Conservation (phyloP, 2,329 filamentous ascomycete species). For the Tolypocladium album region DNA sequence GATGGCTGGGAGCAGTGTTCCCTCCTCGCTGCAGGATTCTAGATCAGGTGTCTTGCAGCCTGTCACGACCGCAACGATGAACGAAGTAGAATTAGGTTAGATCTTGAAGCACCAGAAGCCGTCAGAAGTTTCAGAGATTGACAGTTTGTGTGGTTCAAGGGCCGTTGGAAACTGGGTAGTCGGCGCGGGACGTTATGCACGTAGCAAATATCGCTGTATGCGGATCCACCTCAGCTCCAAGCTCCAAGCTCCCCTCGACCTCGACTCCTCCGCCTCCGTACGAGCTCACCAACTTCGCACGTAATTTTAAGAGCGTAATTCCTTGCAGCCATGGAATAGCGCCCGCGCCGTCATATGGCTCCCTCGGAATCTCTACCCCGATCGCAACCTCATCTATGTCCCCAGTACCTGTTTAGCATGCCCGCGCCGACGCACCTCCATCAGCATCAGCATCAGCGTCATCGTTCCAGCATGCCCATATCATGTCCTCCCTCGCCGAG, state of each 20-base stretch:
- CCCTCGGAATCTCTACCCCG: background rate
- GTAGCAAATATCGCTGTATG: background rate
- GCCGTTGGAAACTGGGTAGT: background rate
- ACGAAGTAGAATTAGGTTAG: background rate
- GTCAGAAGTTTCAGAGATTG: background rate
- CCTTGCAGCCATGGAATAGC: background rate
- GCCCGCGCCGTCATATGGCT: background rate
- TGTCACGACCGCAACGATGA: background rate
- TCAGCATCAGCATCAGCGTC: background rate
- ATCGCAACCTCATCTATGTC: background rate
- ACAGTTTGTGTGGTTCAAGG: background rate
- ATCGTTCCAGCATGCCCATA: constrained; percentile 5
- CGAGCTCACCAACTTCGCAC: background rate
- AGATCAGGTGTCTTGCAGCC: background rate
- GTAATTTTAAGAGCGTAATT: background rate
- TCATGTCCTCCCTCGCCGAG: constrained; percentile 26
- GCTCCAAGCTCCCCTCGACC: background rate
- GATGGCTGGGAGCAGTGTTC: background rate
- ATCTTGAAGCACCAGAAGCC: background rate
- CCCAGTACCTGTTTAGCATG: background rate
- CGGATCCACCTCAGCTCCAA: background rate
- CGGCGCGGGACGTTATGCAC: background rate
- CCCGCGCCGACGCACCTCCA: background rate
- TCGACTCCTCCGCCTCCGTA: background rate
- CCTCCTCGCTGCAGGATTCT: background rate